Conservation (phyloP, 768 basidiomycete species). For the Leucosporidium creatinivorum region DNA sequence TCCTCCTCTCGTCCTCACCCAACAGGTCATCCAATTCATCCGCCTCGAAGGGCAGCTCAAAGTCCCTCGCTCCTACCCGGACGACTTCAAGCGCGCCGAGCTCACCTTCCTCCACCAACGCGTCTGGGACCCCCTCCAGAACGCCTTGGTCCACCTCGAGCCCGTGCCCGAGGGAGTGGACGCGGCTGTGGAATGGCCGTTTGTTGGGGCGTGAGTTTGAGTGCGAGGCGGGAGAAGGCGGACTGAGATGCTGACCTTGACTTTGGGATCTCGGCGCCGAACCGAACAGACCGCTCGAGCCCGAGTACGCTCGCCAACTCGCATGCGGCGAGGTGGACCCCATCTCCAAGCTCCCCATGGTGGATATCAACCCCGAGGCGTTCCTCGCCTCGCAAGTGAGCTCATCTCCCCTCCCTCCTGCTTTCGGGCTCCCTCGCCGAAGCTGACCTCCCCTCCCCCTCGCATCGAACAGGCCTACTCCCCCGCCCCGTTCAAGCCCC, state of each 20-base stretch:
- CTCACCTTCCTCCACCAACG: constrained; percentile 87
- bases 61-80: constrained; percentile 68
- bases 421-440: no score
- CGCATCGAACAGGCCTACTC: background rate
- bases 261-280: background rate
- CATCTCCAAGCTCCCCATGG: constrained; percentile 58
- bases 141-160: constrained; percentile 63
- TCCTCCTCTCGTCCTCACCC: background rate
- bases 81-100: constrained; percentile 72
- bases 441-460: background rate
- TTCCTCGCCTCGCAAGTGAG: constrained; percentile 1
- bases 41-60: constrained; percentile 73
- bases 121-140: constrained; percentile 68
- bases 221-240: no score
- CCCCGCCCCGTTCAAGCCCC: constrained; percentile 2
- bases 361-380: constrained; percentile 61
- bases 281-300: constrained; percentile 7
- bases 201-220: constrained; percentile 51
- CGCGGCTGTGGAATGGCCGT: constrained; percentile 47
- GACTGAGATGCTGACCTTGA: background rate
- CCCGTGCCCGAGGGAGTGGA: constrained; percentile 56
- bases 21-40: constrained; percentile 59
- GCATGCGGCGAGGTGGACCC: constrained; percentile 68
- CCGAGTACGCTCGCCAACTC: constrained; percentile 12
- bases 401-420: background rate